Evolutionary conservation across 192 early-diverging fungal genomes (phyloP).

Genomic region (Spizellomyces punctatus): DNA sequence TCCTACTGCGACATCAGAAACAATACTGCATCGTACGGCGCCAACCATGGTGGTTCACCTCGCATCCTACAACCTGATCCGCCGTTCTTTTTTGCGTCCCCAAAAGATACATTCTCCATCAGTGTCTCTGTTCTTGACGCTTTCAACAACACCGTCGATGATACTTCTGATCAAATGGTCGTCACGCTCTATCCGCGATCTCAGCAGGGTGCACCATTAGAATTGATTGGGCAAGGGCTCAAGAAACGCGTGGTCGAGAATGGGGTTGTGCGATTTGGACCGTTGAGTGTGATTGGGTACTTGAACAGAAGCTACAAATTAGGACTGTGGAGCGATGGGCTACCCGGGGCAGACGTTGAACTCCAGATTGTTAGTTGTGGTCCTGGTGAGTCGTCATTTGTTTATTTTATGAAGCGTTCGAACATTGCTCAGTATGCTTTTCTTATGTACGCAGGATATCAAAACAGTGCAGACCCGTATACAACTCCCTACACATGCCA

Average conservation of each 20-base stretch:
- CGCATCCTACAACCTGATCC: neutral
- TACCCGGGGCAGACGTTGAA: neutral
- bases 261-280: conserved; percentile 19
- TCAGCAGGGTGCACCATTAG: neutral
- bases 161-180: conserved; percentile 8
- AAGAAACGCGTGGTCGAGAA: conserved; percentile 5
- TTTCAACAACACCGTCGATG: conserved; percentile 10
- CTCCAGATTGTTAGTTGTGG: conserved; percentile 18
- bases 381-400: conserved; percentile 6
- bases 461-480: conserved; percentile 4
- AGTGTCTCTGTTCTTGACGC: conserved; percentile 3
- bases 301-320: conserved; percentile 6
- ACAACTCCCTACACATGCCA: conserved; percentile 10
- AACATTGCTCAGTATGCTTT: no score
- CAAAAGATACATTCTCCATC: conserved; percentile 1
- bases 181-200: neutral
- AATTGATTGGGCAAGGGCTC: conserved; percentile 8
- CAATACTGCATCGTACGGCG: conserved; percentile 19
- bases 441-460: neutral
- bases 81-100: neutral
- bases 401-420: neutral
- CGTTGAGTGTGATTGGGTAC: conserved; percentile 5
- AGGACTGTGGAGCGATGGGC: neutral
- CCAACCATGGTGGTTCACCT: conserved; percentile 4
- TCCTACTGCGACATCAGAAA: neutral